Base-by-base conservation (phyloP, 192 early-diverging fungal genomes). In the Backusella parvicylindrica region DNA sequence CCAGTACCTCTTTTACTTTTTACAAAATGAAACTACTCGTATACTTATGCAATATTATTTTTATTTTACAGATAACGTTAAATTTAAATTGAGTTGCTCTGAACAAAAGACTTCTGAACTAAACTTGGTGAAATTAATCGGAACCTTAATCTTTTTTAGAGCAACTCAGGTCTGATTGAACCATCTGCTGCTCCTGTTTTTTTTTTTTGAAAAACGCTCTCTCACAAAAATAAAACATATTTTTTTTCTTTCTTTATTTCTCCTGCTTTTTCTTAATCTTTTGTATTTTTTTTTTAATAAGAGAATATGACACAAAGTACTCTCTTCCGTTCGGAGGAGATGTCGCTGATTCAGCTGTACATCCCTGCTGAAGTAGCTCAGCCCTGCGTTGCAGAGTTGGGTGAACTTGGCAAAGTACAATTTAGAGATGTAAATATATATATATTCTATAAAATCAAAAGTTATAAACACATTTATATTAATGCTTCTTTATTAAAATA, bases 331-430 rank as follows among this genome's bases (percentile, higher is more conserved):
- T 97, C 95, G 69, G 97, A 98, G 83, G 90, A 94, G 77, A 98
- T 97, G 97, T 94, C 95, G 70, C 90, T 96, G 71, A 90, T 96
- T 53, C 91, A 97, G 90, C 87, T 99, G 73, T 99, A 97, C 86
- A 96, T 99, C 79, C 96, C 98, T 2, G 83, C 90, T 37, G 98
- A 99, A 86, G 93, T 96, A 40, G 93, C 94, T 11, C 95, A 95
- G 78, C 92, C 91, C 18, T 97, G 95, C 12, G 94, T 97, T 23
- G 82, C 96, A 30, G 95, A 97, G 85, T 85, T 99, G 41, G 98
- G 98, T 28, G 98, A 99, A 78, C 83, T 97, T 38, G 98, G 98
- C 1, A 87, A 92, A 70, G 85, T 99, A 38, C 92, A 99, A 80
- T 98, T 99, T 85, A 89, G 94, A 79, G 98, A 99, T 81, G 93